These are phyloP conservation scores for Aspergillus vadensis DNA, from an alignment of 2,329 filamentous ascomycete genomes.

Conservation along the genomic window DNA sequence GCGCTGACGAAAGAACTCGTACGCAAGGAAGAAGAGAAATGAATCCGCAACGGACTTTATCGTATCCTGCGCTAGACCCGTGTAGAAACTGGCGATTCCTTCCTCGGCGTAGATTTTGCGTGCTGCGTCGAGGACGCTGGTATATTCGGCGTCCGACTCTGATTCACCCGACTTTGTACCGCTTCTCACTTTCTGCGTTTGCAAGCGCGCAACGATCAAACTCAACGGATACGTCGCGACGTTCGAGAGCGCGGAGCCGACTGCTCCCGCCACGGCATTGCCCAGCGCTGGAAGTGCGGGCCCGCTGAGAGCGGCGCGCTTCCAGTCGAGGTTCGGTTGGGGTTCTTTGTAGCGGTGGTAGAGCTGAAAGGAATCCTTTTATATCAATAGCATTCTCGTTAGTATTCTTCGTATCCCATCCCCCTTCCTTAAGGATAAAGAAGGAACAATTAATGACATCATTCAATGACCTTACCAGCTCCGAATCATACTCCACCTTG, in stretches of 20 bases:
- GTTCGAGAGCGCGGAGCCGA: conserved; percentile 77
- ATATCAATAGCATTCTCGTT: background rate
- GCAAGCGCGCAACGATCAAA: conserved; percentile 77
- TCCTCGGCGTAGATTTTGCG: conserved; percentile 70
- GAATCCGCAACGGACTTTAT: conserved; percentile 71
- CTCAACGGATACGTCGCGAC: conserved; percentile 78
- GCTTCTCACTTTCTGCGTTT: conserved; percentile 67
- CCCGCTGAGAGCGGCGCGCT: conserved; percentile 35
- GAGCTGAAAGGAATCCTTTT: conserved; percentile 47
- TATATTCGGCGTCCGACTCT: conserved; percentile 55
- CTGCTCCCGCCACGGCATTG: conserved; percentile 77
- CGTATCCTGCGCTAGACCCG: conserved; percentile 64
- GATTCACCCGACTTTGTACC: conserved; percentile 15
- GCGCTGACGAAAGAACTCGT: conserved; percentile 58
- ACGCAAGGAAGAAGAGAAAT: conserved; percentile 84
- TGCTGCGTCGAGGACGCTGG: conserved; percentile 68
- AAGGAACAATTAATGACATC: background rate
- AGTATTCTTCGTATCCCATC: background rate
- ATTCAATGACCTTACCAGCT: conserved; percentile 6
- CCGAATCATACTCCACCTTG: conserved; percentile 13
- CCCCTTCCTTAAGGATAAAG: background rate
- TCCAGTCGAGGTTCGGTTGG: conserved; percentile 34
- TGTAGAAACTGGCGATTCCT: conserved; percentile 75
- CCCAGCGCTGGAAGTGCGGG: conserved; percentile 70
- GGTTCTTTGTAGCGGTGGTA: conserved; percentile 45